Evolutionary conservation across 2,329 filamentous ascomycete genomes (phyloP).

Genomic region (Verticillium nubilum): DNA sequence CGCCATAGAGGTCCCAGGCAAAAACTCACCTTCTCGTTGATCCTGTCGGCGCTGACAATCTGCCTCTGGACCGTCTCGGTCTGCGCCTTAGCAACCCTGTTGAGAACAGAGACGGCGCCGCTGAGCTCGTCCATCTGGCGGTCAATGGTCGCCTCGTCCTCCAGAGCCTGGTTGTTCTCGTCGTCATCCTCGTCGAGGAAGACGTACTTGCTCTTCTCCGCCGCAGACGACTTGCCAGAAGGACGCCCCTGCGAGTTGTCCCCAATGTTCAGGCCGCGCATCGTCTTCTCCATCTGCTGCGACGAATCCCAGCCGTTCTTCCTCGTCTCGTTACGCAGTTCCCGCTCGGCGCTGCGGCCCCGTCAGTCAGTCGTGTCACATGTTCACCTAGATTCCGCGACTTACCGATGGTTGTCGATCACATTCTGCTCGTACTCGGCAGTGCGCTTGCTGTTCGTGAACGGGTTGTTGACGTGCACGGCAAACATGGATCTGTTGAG

Average conservation of each 20-base stretch:
- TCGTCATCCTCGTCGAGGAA: slow-evolving; percentile 72
- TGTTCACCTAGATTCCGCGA: not conserved
- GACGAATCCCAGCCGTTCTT: slow-evolving; percentile 43
- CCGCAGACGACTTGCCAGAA: slow-evolving; percentile 14
- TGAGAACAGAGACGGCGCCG: slow-evolving; percentile 63
- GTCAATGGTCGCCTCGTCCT: slow-evolving; percentile 51
- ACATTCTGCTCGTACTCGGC: slow-evolving; percentile 62
- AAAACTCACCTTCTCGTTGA: slow-evolving; percentile 65
- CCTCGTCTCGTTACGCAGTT: slow-evolving; percentile 59
- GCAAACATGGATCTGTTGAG: slow-evolving; percentile 91
- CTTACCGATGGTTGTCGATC: slow-evolving; percentile 57
- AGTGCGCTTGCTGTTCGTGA: slow-evolving; percentile 64
- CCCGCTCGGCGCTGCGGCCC: slow-evolving; percentile 42
- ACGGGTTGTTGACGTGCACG: slow-evolving; percentile 70
- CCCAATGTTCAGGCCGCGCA: slow-evolving; percentile 32
- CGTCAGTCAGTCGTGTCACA: not conserved
- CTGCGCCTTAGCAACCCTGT: slow-evolving; percentile 68
- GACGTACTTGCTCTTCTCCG: slow-evolving; percentile 54
- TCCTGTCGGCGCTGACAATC: slow-evolving; percentile 69
- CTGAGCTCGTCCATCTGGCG: slow-evolving; percentile 59
- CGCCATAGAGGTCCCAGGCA: not conserved
- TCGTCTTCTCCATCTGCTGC: slow-evolving; percentile 47
- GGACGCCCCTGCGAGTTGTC: slow-evolving; percentile 15
- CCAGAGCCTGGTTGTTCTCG: slow-evolving; percentile 43
- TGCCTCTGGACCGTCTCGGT: slow-evolving; percentile 70